These are phyloP conservation scores for Lentinula sp. DNA, from an alignment of 768 basidiomycete genomes.

Conservation along the genomic window DNA sequence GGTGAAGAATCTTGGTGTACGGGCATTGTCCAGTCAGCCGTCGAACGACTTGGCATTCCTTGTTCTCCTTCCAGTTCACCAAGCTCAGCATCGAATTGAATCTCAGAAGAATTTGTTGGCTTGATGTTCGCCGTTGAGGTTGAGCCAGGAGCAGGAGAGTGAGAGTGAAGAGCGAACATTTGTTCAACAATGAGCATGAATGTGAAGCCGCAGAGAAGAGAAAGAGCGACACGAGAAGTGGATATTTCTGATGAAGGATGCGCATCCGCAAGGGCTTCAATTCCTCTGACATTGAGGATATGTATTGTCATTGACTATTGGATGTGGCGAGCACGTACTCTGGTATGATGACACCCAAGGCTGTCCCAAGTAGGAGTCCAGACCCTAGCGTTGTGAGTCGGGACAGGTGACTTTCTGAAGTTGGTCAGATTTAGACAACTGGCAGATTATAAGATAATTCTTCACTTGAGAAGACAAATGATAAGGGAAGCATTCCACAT, in stretches of 20 bases:
- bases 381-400: slow-evolving; percentile 58
- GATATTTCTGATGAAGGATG: slow-evolving; percentile 33
- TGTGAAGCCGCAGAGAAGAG: slow-evolving; percentile 55
- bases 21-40: neutral
- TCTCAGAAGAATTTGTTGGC: slow-evolving; percentile 13
- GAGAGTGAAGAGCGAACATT: slow-evolving; percentile 45
- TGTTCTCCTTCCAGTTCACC: slow-evolving; percentile 48
- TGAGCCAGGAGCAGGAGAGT: slow-evolving; percentile 16
- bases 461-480: slow-evolving; percentile 65
- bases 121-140: slow-evolving; percentile 6
- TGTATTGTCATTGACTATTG: neutral
- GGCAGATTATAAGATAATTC: slow-evolving; percentile 11
- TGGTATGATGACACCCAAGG: slow-evolving; percentile 87
- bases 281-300: slow-evolving; percentile 41
- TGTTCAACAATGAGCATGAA: slow-evolving; percentile 70
- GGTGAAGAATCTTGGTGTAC: neutral
- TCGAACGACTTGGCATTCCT: slow-evolving; percentile 15
- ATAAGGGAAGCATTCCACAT: slow-evolving; percentile 71
- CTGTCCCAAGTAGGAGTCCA: slow-evolving; percentile 84
- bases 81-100: slow-evolving; percentile 60
- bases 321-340: slow-evolving; percentile 54
- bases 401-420: slow-evolving; percentile 33
- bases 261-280: slow-evolving; percentile 50
- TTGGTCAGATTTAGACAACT: neutral
- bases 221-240: slow-evolving; percentile 50